Base-by-base conservation (phyloP, 148 eudicot species). In the Heliosperma pusillum region DNA sequence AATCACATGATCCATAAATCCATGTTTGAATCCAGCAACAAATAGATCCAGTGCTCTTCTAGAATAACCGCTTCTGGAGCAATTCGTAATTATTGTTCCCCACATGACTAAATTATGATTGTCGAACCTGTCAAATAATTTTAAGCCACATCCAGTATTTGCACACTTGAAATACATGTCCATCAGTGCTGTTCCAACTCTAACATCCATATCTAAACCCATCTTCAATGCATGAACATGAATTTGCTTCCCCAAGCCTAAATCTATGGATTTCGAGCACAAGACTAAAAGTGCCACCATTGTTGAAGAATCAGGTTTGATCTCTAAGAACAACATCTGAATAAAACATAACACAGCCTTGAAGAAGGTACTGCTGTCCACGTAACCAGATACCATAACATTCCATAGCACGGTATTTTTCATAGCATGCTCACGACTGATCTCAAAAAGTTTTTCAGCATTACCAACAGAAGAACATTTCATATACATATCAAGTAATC, bases 111-210 rank as follows among this genome's bases (percentile, higher is more conserved):
- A 36, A 66, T 83, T 80, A 25, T 27, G 47, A 55, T 63, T 65
- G 24, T 64, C 50, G 27, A 71, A 69, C 60, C 76, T 74, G 52
- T 67, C 65, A 50, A 83, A 83, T 55, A 83, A 20, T 44, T 74
- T 71, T 42, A 79, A 77, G 30, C 76, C 78, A 25, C 33, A 74
- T 66, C 57, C 70, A 11, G 70, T 40, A 47, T 52, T 47, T 20
- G 21, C 62, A 50, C 83, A 80, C 12, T 80, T 77, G 50, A 59
- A 83, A 80, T 83, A 80, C 86, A 83, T 77, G 83, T 80, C 76
- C 12, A 77, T 77, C 52, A 83, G 42, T 16, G 85, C 72, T 21
- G 82, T 80, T 77, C 70, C 52, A 62, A 83, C 83, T 77, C 76
- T 73, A 4, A 80, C 76, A 74, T 83, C 86, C 56, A 25, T 55